Evolutionary conservation across 148 eudicot species (phyloP), one percentile per base, ranked within the genome.

Genomic region (Fagopyrum esculentum): DNA sequence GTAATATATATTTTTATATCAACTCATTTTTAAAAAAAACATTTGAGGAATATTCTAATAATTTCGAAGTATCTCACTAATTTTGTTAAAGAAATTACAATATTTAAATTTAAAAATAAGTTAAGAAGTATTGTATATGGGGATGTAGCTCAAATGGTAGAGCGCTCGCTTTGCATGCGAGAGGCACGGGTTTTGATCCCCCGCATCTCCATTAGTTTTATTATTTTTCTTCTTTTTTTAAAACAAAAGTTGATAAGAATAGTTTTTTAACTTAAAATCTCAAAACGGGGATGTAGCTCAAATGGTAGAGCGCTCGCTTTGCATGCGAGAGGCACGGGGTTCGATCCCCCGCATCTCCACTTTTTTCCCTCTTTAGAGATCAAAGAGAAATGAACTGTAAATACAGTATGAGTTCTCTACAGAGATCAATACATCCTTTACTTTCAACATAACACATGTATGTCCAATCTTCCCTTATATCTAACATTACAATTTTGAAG

Each of bases 341-440:
- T 90, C 90, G 89, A 88, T 88, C 80, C 94, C 90, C 94, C 86
- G 89, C 94, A 90, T 85, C 91, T 86, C 93, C 93, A 89, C 1
- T 9, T 22, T 22, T 22, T 22, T 22, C 26, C 26, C 26, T 22
- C 26, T 22, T 22, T n/a, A 49, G 52, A 49, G 52, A 49, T 49
- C 12, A 49, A 8, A 9, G 9, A 49, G 40, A 35, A 35, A 35
- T 35, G 40, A 35, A 35, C 40, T 35, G 40, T 0, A 35, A 35
- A 35, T 35, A 35, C 40, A 35, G 40, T 35, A 35, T 35, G 40
- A 35, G 40, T 35, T 35, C 40, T 35, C 40, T 35, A 35, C 1
- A 35, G 40, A 57, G 29, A 57, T n/a, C 6, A 57, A 57, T 49
- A 49, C 52, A 49, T 49, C 52, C 3, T 49, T 49, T 12, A 49